Base-by-base conservation (phyloP, 148 eudicot species). In the Chenopodium quinoa region DNA sequence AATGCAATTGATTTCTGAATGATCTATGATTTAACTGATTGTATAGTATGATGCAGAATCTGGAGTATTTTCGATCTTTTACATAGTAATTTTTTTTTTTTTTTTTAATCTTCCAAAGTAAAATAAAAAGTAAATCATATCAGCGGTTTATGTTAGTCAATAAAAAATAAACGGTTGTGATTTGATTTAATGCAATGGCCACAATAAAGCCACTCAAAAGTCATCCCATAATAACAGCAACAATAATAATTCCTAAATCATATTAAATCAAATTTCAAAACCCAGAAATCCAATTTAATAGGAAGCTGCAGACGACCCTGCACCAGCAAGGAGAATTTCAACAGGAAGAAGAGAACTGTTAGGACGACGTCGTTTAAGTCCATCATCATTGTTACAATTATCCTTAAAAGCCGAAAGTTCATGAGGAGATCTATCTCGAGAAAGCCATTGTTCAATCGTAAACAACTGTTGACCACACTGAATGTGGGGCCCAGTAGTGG, bases 391-490 rank as follows among this genome's bases (percentile, higher is more conserved):
- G n/a, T 67, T 29, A 29, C 89, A 87, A 25, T 81, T 66, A 17
- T 84, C 83, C 25, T 82, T 56, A 46, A 80, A 78, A 4, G 84
- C 86, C 12, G 85, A 65, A 23, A 89, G 75, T 58, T 83, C 54
- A 34, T 70, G 62, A 0, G 91, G 91, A 10, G 86, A 85, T 13
- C 88, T 76, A 23, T 89, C 86, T 1, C 34, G 27, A 31, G 91
- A 86, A 11, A 89, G 82, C 91, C 91, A 89, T 73, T 82, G 89
- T 16, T 87, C 89, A 4, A 89, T 86, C 10, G 85, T 85, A 73
- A 89, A 89, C 56, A 79, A 62, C 63, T 81, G 67, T 47, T 87
- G 88, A 75, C 70, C 72, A 48, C 89, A 87, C 48, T 32, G 34
- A 40, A 31, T 75, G 66, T 89, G 88, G 0, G 91, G 88, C 52